Base-by-base conservation (phyloP, 75 land plant species). In the Picea glauca region DNA sequence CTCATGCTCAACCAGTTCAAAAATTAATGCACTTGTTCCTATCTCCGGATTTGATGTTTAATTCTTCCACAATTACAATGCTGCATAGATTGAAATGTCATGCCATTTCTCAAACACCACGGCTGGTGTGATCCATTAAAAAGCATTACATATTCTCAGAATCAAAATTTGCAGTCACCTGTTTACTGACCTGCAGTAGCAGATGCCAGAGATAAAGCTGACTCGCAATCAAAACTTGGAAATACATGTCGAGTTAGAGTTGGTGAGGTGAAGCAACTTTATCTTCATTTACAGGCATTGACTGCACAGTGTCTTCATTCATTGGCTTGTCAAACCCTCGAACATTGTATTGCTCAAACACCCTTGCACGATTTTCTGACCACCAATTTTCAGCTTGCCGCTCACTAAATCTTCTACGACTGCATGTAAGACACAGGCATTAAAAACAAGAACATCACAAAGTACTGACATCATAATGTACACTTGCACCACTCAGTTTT, bases 361-460 rank as follows among this genome's bases (percentile, higher is more conserved):
- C 91, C 78, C 82, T 85, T 57, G 87, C 92, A 61, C 94, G 94
- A 70, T 94, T 94, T 74, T 90, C 92, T 58, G 87, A 82, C 96
- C 96, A 94, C 96, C 96, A 94, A 23, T 78, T 72, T 72, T 94
- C 96, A 26, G 96, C 96, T 79, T 92, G 96, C 54, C 87, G 88
- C 73, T 92, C 96, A 15, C 85, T 90, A 74, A 94, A 94, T 83
- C 87, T 87, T 75, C 88, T 90, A 32, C 94, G 92, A 79, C 96
- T 94, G 91, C 78, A 84, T 13, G 61, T 23, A 23, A 58, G 67
- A 26, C 32, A 75, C n/a, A 40, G 32, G 20, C 18, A 17, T 30
- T 43, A 57, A 8, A 82, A 56, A 57, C 11, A 75, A 20, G 62
- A 64, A 66, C 23, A 75, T 46, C 11, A 21, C 32, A 75, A 26